Evolutionary conservation across 192 early-diverging fungal genomes (phyloP).

Genomic region (Coemansia sp.): DNA sequence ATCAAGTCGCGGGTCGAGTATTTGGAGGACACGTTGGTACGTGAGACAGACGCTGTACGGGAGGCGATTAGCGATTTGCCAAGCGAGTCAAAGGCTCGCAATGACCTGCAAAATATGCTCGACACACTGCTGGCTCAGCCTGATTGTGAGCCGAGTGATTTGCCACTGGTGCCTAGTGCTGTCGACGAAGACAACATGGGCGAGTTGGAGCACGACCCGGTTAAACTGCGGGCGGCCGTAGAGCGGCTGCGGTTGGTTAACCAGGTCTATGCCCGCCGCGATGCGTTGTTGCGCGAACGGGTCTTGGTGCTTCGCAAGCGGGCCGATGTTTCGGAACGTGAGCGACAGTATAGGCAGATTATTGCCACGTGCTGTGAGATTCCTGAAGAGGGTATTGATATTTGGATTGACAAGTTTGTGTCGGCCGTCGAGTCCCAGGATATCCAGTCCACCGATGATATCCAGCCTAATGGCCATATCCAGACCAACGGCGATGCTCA

Average conservation of each 20-base stretch:
- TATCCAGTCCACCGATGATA: not conserved
- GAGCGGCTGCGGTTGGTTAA: constrained; percentile 44
- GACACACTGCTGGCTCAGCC: constrained; percentile 19
- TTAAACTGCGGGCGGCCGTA: constrained; percentile 23
- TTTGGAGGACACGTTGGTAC: constrained; percentile 58
- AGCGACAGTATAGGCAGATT: constrained; percentile 77
- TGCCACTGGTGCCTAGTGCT: constrained; percentile 15
- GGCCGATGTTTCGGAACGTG: constrained; percentile 59
- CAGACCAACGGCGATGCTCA: no score
- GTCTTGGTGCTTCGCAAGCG: constrained; percentile 53
- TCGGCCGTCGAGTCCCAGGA: constrained; percentile 68
- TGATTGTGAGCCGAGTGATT: constrained; percentile 6
- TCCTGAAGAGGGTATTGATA: constrained; percentile 71
- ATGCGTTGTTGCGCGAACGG: constrained; percentile 57
- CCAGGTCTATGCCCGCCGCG: constrained; percentile 45
- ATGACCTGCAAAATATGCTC: constrained; percentile 25
- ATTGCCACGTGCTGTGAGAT: constrained; percentile 85
- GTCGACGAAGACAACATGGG: constrained; percentile 7
- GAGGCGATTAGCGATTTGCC: constrained; percentile 37
- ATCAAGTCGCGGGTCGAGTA: constrained; percentile 61
- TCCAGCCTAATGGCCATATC: not conserved
- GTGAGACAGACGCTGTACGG: constrained; percentile 49
- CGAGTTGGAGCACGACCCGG: constrained; percentile 34
- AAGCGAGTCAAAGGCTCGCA: constrained; percentile 24
- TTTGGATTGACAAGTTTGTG: constrained; percentile 69